These are phyloP conservation scores for Xylaria curta DNA, from an alignment of 495 filamentous ascomycete species.

Conservation along the genomic window DNA sequence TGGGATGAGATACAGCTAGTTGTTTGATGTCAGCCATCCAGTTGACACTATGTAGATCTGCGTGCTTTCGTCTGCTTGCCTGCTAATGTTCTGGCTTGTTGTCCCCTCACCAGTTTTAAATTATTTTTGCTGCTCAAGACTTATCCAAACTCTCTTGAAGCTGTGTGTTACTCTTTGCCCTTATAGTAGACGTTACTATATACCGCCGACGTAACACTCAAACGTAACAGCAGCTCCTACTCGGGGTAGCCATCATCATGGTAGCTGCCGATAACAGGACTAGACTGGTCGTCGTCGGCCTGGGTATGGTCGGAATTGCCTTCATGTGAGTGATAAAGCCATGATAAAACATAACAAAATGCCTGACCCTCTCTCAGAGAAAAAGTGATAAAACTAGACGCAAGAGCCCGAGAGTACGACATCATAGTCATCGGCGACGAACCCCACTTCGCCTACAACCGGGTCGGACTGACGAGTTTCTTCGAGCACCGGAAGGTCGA, in stretches of 20 bases:
- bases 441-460: slow-evolving; percentile 90
- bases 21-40: background rate
- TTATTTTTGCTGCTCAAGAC: background rate
- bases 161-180: background rate
- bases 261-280: slow-evolving; percentile 54
- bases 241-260: slow-evolving; percentile 33
- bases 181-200: background rate
- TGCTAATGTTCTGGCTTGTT: background rate
- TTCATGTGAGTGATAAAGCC: slow-evolving; percentile 71
- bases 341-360: background rate
- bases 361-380: slow-evolving; percentile 60
- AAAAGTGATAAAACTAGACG: slow-evolving; percentile 88
- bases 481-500: slow-evolving; percentile 91
- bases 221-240: slow-evolving; percentile 3
- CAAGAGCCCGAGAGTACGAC: slow-evolving; percentile 76
- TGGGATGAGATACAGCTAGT: slow-evolving; percentile 1
- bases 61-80: slow-evolving; percentile 1
- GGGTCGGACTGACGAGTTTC: slow-evolving; percentile 92
- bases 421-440: slow-evolving; percentile 94
- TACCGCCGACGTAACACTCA: background rate
- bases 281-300: slow-evolving; percentile 82
- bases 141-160: background rate
- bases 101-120: background rate
- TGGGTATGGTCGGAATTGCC: slow-evolving; percentile 95
- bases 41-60: slow-evolving; percentile 14